Conservation (phyloP, 768 basidiomycete species). For the Amanita phalloides region DNA sequence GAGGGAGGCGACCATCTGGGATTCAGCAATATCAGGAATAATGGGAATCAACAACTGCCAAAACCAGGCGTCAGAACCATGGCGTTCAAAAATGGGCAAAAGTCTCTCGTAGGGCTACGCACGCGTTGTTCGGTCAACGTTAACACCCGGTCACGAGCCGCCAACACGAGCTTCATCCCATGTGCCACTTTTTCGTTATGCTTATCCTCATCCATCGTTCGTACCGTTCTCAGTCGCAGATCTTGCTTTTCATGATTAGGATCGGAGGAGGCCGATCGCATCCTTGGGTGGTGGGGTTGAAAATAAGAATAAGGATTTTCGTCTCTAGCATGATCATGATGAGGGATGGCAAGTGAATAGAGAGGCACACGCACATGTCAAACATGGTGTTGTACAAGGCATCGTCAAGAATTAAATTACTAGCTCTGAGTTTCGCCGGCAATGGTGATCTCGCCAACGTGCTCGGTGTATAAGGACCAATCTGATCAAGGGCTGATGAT, state of each 20-base stretch:
- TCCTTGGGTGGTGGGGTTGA: conserved; percentile 21
- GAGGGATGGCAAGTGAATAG: neutral
- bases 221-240: conserved; percentile 5
- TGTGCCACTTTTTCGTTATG: conserved; percentile 48
- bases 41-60: conserved; percentile 42
- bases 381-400: conserved; percentile 40
- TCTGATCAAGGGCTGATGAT: conserved; percentile 27
- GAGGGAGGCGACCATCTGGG: conserved; percentile 50
- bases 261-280: conserved; percentile 33
- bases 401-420: conserved; percentile 60
- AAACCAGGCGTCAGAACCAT: neutral
- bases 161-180: conserved; percentile 57
- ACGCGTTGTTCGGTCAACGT: conserved; percentile 71
- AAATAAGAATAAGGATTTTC: conserved; percentile 34
- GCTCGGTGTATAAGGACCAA: conserved; percentile 73
- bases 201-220: conserved; percentile 40
- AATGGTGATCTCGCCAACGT: conserved; percentile 66
- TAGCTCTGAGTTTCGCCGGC: conserved; percentile 64
- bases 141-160: conserved; percentile 61
- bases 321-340: conserved; percentile 21
- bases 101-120: too few relatives aligned
- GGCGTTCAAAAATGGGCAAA: too few relatives aligned
- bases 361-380: conserved; percentile 29
- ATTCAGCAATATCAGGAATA: conserved; percentile 31
- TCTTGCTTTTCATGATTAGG: conserved; percentile 13